Evolutionary conservation across 106 monocot genomes (phyloP), one percentile per base, ranked within the genome.

Genomic region (Dendrobium catenatum): DNA sequence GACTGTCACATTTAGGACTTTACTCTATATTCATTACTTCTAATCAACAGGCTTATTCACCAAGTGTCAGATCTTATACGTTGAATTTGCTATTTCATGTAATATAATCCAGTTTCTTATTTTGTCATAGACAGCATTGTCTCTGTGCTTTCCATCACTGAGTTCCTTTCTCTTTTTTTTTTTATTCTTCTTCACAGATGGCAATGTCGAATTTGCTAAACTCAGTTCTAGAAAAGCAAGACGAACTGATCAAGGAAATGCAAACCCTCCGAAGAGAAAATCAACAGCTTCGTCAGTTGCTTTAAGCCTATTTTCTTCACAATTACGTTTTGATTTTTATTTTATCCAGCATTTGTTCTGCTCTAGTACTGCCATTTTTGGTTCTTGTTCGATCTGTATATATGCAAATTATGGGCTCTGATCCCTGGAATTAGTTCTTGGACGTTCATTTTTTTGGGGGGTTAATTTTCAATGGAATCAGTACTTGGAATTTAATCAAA

Each of bases 261-360:
- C 82, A 85, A 41, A 55, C 79, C 20, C 75, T 87, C 10, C 56
- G 90, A 70, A 76, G 78, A 78, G 90, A 89, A 80, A 89, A 85
- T 55, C 87, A 90, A 70, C 87, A 90, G 44, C 87, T 89, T 11
- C 87, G 87, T 46, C 87, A 85, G 73, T 56, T 85, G 47, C 89
- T 87, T 9, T 87, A 78, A 76, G 44, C 51, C 10, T 51, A 51
- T 66, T 24, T 24, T 66, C 64, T 26, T 8, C n/a, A 66, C 10
- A 66, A 24, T 66, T 24, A 66, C 0, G 64, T 26, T 66, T 66
- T 66, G 26, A 66, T 26, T 66, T 66, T 66, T 27, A 22, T 66
- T 66, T 26, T 9, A 66, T 66, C 6, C 24, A 15, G 64, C 10
- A 66, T 66, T 66, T 18, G 61, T 26, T 22, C 6, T 26, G 51